Base-by-base conservation (phyloP, 116 monocot species). In the Iris pallida region DNA sequence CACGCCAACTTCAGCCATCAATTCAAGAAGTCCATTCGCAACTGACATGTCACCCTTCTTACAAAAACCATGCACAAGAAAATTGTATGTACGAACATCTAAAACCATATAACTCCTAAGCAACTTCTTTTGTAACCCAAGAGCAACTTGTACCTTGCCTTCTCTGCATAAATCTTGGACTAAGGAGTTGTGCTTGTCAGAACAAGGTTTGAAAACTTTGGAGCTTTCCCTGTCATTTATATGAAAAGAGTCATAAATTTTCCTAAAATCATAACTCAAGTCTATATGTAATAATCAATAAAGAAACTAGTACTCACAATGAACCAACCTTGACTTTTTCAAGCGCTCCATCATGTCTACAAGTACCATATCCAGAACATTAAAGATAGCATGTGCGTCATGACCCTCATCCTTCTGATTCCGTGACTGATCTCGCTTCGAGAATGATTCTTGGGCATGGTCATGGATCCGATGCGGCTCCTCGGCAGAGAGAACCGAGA, bases 11-110 rank as follows among this genome's bases (percentile, higher is more conserved):
- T 68, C 64, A 6, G 71, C 51, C 90, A 90, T 90, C 48, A 72
- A 9, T 42, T 75, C 55, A 48, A 90, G 65, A 61, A 90, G 84
- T 68, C 71, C 66, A 46, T 69, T 84, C 53, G 87, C 90, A 15
- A 43, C 69, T 13, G 59, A 60, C 56, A 90, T 71, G 42, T 79
- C 72, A 65, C 81, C 78, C 8, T 56, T 61, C 59, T 83, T 83
- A 74, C 87, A 90, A 67, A 90, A 77, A 20, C 81, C 81, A 73
- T 82, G 84, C 67, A 87, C 72, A 13, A 90, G 79, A 14, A 75
- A 30, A 75, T 87, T 90, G 41, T 81, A 75, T 40, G 82, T 90
- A 49, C 59, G 20, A n/a, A 82, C 61, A 72, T 84, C 84, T 17
- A 72, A 76, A 47, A 68, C 63, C 10, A 63, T 17, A 58, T 57